Base-by-base conservation (phyloP, 1,284 basidiomycete genomes). In the Trametes polyzona region DNA sequence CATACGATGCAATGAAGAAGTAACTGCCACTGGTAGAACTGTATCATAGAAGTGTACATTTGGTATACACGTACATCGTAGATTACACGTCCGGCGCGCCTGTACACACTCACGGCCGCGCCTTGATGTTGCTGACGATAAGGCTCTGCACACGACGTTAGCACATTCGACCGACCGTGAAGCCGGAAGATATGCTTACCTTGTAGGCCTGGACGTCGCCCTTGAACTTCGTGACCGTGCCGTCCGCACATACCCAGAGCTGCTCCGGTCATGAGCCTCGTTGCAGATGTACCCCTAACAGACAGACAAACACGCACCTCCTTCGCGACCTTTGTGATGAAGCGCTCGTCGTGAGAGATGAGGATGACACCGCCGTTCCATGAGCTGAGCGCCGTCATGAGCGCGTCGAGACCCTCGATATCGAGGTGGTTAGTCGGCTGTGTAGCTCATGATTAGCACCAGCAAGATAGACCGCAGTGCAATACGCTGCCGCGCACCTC, bases 301-400 rank as follows among this genome's bases (percentile, higher is more conserved):
- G 51, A 47, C 32, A 55, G 16, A 17, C 7, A 27, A 11, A 32
- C 21, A 17, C 42, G 33, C 61, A 90, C 91, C 78, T 92, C 87
- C 69, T 81, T 83, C 1, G 90, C 90, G 16, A 93, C 90, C 26
- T 83, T 88, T 26, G 92, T 94, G 69, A 96, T 95, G 73, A 96
- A 95, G 49, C 91, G 78, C 71, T 95, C 93, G 81, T 97, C 95
- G 83, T 97, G 95, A 65, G 92, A 93, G 66, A 97, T 95, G 62
- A 94, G 78, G 59, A 95, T 93, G 9, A 95, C 93, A 50, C 96
- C 97, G n/a, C 97, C 97, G 68, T 97, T 97, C 93, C 94, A 99
- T 16, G 77, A 78, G 64, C 86, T 84, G 64, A 99, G 76, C 0
- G 95, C 97, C 21, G 83, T 76, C 87, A 97, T 97, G 42, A 99